Conservation (phyloP, 441 rosid genomes). For the Gossypium davidsonii region DNA sequence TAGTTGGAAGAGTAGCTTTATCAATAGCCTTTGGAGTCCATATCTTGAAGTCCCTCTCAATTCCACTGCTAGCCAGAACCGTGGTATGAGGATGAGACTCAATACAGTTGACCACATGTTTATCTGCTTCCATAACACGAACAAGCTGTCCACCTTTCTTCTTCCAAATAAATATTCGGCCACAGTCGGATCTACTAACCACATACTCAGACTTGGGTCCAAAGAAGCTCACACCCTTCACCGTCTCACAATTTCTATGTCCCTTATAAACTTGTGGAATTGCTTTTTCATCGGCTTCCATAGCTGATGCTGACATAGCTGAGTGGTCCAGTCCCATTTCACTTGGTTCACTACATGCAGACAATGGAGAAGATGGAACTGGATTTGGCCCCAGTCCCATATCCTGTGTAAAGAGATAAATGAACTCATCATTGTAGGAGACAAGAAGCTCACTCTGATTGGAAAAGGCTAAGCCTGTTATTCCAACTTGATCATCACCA, state of each 20-base stretch:
- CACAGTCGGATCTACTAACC: slow-evolving; percentile 92
- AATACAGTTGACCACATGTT: slow-evolving; percentile 65
- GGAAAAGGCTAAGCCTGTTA: slow-evolving; percentile 86
- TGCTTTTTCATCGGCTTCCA: slow-evolving; percentile 22
- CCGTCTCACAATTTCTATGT: slow-evolving; percentile 63
- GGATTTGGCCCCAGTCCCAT: slow-evolving; percentile 81
- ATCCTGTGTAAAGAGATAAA: slow-evolving; percentile 57
- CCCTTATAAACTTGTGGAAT: slow-evolving; percentile 72
- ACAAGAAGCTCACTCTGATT: slow-evolving; percentile 83
- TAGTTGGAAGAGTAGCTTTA: slow-evolving; percentile 57
- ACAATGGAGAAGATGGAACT: slow-evolving; percentile 29
- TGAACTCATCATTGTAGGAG: slow-evolving; percentile 62
- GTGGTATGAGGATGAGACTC: slow-evolving; percentile 71
- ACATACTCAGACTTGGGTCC: slow-evolving; percentile 86
- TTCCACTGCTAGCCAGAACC: slow-evolving; percentile 81
- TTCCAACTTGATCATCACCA: slow-evolving; percentile 52
- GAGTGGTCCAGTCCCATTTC: slow-evolving; percentile 22
- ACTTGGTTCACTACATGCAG: slow-evolving; percentile 27
- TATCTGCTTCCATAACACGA: slow-evolving; percentile 76
- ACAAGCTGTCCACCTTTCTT: slow-evolving; percentile 66
- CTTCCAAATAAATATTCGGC: slow-evolving; percentile 85
- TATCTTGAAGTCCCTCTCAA: slow-evolving; percentile 70
- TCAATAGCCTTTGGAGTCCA: slow-evolving; percentile 71
- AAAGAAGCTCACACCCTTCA: slow-evolving; percentile 77
- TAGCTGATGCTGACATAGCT: slow-evolving; percentile 22